Conservation (phyloP, 129 eudicot species). For the Cynara cardunculus region DNA sequence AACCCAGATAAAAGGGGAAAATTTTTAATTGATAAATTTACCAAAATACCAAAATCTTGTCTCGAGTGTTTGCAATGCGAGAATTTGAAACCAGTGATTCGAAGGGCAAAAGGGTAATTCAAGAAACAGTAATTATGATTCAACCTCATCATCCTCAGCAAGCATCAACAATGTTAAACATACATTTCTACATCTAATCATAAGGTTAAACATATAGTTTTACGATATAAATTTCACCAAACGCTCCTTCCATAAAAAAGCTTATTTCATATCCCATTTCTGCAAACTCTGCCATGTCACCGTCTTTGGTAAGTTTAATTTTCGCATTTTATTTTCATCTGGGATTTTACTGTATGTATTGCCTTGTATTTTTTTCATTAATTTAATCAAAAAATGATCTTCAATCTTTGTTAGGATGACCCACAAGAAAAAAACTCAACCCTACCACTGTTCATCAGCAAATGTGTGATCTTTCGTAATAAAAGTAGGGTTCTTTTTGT, state of each 20-base stretch:
- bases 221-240: constrained; percentile 20
- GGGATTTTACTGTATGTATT: constrained; percentile 8
- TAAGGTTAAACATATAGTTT: constrained; percentile 19
- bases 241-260: constrained; percentile 32
- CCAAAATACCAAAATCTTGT: constrained; percentile 26
- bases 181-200: constrained; percentile 25
- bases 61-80: not conserved
- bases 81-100: constrained; percentile 20
- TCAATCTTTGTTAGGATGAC: constrained; percentile 17
- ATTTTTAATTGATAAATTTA: constrained; percentile 15
- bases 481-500: constrained; percentile 21
- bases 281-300: constrained; percentile 39
- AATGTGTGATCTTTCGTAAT: constrained; percentile 19
- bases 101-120: constrained; percentile 19
- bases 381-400: constrained; percentile 23
- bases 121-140: constrained; percentile 7
- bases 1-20: constrained; percentile 27
- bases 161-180: not conserved
- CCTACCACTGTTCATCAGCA: constrained; percentile 26
- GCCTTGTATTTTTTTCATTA: constrained; percentile 14
- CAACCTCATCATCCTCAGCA: constrained; percentile 6
- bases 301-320: constrained; percentile 37
- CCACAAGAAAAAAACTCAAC: constrained; percentile 19
- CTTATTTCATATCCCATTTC: constrained; percentile 31
- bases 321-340: constrained; percentile 25